Percentiles rank a stretch among this genome's conserved stretches.
phyloP scores from a whole-genome alignment of 1,284 basidiomycete genomes.

The Ustilago cynodontis region DNA sequence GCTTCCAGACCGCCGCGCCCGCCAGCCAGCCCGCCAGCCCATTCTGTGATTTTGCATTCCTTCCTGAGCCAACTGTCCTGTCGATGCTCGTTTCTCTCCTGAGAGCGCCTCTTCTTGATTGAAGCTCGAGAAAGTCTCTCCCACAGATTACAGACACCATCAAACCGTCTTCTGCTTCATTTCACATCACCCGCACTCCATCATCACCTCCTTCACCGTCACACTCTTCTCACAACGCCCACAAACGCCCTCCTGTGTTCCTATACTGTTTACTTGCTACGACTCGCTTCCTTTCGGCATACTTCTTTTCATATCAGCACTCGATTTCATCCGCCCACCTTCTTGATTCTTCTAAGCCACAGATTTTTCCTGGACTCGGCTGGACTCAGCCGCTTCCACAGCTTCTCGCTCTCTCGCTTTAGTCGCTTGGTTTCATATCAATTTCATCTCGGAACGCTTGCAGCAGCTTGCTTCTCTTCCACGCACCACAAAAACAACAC shows the following conservation, averaged over 20 bases:
- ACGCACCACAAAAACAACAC: not conserved
- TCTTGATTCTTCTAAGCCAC: not conserved
- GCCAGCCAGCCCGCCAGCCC: not conserved
- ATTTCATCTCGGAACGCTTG: not conserved
- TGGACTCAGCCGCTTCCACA: constrained; percentile 5
- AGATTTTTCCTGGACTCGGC: not conserved
- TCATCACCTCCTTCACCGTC: not conserved
- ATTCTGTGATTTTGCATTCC: not conserved
- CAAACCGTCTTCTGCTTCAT: not conserved
- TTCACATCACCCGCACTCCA: not conserved
- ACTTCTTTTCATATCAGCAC: not conserved
- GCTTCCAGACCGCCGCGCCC: not conserved
- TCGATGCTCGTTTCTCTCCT: not conserved
- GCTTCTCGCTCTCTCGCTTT: not conserved
- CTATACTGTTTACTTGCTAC: constrained; percentile 5
- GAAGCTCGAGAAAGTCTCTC: constrained; percentile 2
- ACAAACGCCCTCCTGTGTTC: not conserved
- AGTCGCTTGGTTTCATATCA: constrained; percentile 2
- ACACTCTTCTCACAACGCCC: not conserved
- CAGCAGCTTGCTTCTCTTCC: not conserved
- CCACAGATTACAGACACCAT: constrained; percentile 1
- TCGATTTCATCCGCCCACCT: constrained; percentile 4
- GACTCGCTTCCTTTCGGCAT: not conserved
- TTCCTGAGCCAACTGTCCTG: not conserved
- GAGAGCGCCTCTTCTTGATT: not conserved